A percentile compares a stretch with the other conserved stretches of the same genome.
phyloP scores from a whole-genome alignment of 1,284 basidiomycete genomes.

The Tilletia setariae region DNA sequence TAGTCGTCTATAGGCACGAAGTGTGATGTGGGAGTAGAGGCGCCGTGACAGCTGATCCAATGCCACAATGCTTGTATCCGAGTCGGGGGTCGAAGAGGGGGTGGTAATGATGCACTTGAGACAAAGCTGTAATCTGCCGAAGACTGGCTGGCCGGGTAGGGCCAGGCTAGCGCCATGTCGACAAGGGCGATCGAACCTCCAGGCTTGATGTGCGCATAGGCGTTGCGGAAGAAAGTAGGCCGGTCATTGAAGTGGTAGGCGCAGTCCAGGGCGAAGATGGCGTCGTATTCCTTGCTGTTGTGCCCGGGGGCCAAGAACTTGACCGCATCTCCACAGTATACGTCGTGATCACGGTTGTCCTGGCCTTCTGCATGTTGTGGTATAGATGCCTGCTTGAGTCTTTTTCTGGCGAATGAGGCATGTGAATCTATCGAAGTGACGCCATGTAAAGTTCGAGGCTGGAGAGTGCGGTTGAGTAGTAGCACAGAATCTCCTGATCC shows the following conservation, averaged over 20 bases:
- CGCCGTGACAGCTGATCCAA: constrained; percentile 25
- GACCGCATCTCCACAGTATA: constrained; percentile 31
- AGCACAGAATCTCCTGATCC: constrained; percentile 49
- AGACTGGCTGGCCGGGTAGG: constrained; percentile 27
- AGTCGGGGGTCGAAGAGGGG: constrained; percentile 27
- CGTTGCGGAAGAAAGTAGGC: constrained; percentile 33
- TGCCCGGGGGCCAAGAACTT: constrained; percentile 18
- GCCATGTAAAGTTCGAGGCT: constrained; percentile 38
- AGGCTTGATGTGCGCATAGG: constrained; percentile 25
- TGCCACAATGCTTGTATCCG: constrained; percentile 22
- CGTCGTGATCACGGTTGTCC: not conserved
- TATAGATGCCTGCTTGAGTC: constrained; percentile 18
- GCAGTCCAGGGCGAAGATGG: constrained; percentile 50
- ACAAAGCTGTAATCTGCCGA: not conserved
- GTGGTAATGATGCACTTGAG: constrained; percentile 12
- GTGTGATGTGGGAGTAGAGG: constrained; percentile 28
- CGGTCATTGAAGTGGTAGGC: constrained; percentile 48
- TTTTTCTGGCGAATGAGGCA: constrained; percentile 24
- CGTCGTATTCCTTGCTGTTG: constrained; percentile 29
- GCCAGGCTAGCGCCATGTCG: constrained; percentile 40
- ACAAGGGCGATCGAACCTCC: constrained; percentile 44
- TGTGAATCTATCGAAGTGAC: constrained; percentile 42
- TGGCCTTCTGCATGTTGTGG: not conserved
- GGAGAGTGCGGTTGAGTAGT: constrained; percentile 25
- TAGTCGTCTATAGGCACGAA: constrained; percentile 37